A percentile compares a stretch with the other conserved stretches of the same genome.
Evolutionary conservation across 2,329 filamentous ascomycete species (phyloP).

Genomic region (Blumeria graminis): DNA sequence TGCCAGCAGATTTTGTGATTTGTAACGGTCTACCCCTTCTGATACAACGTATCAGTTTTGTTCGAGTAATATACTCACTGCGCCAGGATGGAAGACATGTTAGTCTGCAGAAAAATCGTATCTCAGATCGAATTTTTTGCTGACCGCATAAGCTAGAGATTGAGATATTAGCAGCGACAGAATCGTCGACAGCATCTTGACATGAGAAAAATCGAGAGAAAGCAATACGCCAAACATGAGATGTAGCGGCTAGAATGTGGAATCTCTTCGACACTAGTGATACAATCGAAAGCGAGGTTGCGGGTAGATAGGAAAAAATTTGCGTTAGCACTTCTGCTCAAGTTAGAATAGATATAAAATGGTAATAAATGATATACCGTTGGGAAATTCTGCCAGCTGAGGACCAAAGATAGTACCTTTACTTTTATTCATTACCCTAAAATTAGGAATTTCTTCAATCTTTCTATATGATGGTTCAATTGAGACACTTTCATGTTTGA

Average conservation of each 20-base stretch:
- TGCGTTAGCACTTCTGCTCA: constrained; percentile 69
- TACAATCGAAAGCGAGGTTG: constrained; percentile 58
- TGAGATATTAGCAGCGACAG: constrained; percentile 7
- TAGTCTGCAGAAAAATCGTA: constrained; percentile 59
- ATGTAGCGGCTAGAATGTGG: constrained; percentile 64
- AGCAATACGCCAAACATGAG: constrained; percentile 81
- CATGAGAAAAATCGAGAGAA: constrained; percentile 82
- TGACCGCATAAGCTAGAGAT: constrained; percentile 12
- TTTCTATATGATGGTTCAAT: constrained; percentile 22
- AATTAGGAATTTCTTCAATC: constrained; percentile 21
- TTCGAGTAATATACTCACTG: constrained; percentile 81
- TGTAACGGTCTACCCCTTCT: constrained; percentile 56
- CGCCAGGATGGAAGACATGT: constrained; percentile 78
- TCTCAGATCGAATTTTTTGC: constrained; percentile 26
- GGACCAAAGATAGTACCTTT: neutral
- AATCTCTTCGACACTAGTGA: constrained; percentile 75
- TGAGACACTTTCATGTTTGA: constrained; percentile 36
- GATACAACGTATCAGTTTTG: constrained; percentile 58
- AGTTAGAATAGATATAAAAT: constrained; percentile 1
- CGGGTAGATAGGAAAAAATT: constrained; percentile 70
- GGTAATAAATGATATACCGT: constrained; percentile 32
- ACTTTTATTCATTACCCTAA: constrained; percentile 21
- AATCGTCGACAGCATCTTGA: constrained; percentile 27
- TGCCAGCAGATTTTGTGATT: constrained; percentile 19
- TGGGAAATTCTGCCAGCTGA: constrained; percentile 36